Evolutionary conservation across 495 filamentous ascomycete genomes (phyloP).

Genomic region (Echria macrotheca): DNA sequence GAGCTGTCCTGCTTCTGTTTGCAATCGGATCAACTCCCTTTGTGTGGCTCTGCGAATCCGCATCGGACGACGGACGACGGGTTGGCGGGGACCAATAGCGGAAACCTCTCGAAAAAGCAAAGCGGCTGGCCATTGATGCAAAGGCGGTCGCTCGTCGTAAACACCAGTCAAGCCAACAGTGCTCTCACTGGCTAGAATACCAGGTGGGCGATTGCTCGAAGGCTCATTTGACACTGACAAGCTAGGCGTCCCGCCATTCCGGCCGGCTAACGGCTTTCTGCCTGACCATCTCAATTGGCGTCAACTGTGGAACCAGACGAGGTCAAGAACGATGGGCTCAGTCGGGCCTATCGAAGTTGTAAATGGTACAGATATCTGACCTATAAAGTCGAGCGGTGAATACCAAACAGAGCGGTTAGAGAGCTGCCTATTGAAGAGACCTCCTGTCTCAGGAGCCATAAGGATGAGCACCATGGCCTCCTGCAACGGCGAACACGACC

Average conservation of each 20-base stretch:
- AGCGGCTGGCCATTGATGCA: slow-evolving; percentile 2
- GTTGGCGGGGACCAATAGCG: not conserved
- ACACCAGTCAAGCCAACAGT: not conserved
- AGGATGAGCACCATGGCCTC: slow-evolving; percentile 6
- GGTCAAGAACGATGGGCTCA: too few relatives aligned
- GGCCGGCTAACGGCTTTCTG: too few relatives aligned
- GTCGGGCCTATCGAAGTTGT: not conserved
- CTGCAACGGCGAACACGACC: slow-evolving; percentile 12
- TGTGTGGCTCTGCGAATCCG: too few relatives aligned
- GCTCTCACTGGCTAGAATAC: slow-evolving; percentile 6
- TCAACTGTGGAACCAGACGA: too few relatives aligned
- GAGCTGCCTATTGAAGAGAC: too few relatives aligned
- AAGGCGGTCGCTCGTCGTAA: slow-evolving; percentile 20
- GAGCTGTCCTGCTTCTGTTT: too few relatives aligned
- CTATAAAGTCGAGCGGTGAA: not conserved
- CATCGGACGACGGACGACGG: not conserved
- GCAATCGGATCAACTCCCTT: too few relatives aligned
- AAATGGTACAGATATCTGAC: not conserved
- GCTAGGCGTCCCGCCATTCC: not conserved
- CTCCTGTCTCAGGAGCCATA: slow-evolving; percentile 23
- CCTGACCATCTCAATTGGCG: too few relatives aligned
- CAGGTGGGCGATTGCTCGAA: not conserved
- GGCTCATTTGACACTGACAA: slow-evolving; percentile 25
- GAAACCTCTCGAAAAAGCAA: slow-evolving; percentile 8
- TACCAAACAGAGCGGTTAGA: not conserved